Evolutionary conservation across 257 asterid species (phyloP).

Genomic region (Scutellaria baicalensis): DNA sequence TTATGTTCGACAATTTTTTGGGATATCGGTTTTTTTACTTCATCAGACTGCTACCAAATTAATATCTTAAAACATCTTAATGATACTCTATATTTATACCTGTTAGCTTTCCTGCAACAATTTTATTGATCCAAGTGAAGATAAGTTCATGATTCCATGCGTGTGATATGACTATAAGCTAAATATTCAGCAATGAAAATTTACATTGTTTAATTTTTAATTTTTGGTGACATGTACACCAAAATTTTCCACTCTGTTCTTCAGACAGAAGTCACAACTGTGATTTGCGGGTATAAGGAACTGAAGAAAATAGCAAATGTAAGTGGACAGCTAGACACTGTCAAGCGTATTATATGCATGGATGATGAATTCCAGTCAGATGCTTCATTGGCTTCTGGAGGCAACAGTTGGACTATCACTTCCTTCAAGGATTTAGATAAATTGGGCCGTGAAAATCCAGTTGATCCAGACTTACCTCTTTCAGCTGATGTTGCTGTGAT

Average conservation of each 20-base stretch:
- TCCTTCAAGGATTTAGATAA: constrained; percentile 68
- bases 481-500: constrained; percentile 89
- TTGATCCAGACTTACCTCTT: constrained; percentile 78
- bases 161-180: neutral
- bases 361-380: constrained; percentile 66
- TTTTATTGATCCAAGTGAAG: neutral
- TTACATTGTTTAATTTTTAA: neutral
- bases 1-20: neutral
- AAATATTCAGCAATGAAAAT: neutral
- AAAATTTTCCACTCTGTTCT: constrained; percentile 19
- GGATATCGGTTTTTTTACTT: neutral
- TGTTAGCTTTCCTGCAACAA: neutral
- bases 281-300: constrained; percentile 85
- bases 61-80: neutral
- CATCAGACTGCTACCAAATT: neutral
- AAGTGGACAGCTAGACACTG: constrained; percentile 89
- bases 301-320: constrained; percentile 74
- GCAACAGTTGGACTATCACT: constrained; percentile 53
- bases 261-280: constrained; percentile 98
- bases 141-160: neutral
- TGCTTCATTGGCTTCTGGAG: constrained; percentile 36
- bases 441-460: constrained; percentile 68
- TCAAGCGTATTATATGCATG: constrained; percentile 78
- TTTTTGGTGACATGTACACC: neutral
- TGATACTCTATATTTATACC: neutral